phyloP scores from a whole-genome alignment of 179 eudicot genomes.

The Beta macrorhiza region DNA sequence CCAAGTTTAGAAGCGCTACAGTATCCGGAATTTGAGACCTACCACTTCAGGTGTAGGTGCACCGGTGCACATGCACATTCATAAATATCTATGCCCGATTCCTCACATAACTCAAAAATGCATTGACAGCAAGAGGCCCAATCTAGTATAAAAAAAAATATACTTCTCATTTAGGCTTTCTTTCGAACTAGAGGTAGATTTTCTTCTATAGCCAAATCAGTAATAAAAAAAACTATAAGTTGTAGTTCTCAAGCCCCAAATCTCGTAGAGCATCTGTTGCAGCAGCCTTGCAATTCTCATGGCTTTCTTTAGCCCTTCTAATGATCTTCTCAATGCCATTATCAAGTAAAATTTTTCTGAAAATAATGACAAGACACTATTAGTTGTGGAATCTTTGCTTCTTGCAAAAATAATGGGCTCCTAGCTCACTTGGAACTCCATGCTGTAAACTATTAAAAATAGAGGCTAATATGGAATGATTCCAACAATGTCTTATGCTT shows the following conservation, averaged over 20 bases:
- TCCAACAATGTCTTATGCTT: conserved; percentile 1
- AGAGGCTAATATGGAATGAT: not conserved
- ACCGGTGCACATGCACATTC: not conserved
- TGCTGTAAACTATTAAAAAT: not conserved
- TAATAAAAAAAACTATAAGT: conserved; percentile 31
- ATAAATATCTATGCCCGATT: not conserved
- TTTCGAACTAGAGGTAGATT: not conserved
- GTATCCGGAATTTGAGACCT: too few species aligned
- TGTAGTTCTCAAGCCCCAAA: conserved; percentile 86
- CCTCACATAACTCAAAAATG: not conserved
- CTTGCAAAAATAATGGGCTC: not conserved
- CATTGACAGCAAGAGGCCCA: not conserved
- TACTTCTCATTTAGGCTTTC: not conserved
- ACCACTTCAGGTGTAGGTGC: not conserved
- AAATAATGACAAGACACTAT: not conserved
- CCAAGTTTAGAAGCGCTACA: not conserved
- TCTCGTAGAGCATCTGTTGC: conserved; percentile 94
- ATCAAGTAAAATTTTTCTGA: conserved; percentile 66
- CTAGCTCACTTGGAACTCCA: not conserved
- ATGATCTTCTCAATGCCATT: conserved; percentile 79
- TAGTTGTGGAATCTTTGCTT: not conserved
- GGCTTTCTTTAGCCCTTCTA: conserved; percentile 68
- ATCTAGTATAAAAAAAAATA: not conserved
- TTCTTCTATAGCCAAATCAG: not conserved
- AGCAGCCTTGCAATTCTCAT: conserved; percentile 68